Evolutionary conservation across 2,329 filamentous ascomycete genomes (phyloP).

Genomic region (Aspergillus luchuensis): DNA sequence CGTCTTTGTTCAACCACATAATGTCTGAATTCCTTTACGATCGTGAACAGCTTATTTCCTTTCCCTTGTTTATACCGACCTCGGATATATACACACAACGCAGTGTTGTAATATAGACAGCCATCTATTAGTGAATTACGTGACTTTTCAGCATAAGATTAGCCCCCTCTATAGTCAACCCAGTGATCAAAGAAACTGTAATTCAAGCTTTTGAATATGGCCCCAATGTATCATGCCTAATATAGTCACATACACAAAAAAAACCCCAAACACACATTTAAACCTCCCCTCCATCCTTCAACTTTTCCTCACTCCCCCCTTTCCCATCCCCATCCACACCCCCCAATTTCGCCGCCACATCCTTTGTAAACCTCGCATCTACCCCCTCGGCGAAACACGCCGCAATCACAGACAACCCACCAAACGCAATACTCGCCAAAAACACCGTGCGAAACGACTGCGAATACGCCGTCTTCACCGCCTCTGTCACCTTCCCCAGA

Average conservation of each 20-base stretch:
- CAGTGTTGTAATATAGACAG: constrained; percentile 7
- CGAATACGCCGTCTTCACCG: constrained; percentile 6
- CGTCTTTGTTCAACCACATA: neutral
- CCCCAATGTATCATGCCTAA: too few species aligned
- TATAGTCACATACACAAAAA: too few species aligned
- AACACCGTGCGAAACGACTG: constrained; percentile 6
- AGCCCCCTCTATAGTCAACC: neutral
- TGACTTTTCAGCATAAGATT: neutral
- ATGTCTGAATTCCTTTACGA: constrained; percentile 4
- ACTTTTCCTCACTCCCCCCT: neutral
- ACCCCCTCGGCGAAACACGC: neutral
- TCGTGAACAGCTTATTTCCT: neutral
- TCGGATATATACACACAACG: constrained; percentile 1
- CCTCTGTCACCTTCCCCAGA: neutral
- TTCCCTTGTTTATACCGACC: neutral
- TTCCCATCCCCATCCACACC: too few species aligned
- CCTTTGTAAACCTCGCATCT: neutral
- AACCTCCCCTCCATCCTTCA: neutral
- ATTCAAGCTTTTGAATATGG: too few species aligned
- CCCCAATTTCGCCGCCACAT: neutral
- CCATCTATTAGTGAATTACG: neutral
- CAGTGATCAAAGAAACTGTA: too few species aligned
- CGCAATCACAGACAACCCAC: neutral
- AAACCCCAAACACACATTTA: neutral
- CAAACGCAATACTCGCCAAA: constrained; percentile 2